phyloP scores from a whole-genome alignment of 257 asterid genomes.

The Marsdenia floribunda region DNA sequence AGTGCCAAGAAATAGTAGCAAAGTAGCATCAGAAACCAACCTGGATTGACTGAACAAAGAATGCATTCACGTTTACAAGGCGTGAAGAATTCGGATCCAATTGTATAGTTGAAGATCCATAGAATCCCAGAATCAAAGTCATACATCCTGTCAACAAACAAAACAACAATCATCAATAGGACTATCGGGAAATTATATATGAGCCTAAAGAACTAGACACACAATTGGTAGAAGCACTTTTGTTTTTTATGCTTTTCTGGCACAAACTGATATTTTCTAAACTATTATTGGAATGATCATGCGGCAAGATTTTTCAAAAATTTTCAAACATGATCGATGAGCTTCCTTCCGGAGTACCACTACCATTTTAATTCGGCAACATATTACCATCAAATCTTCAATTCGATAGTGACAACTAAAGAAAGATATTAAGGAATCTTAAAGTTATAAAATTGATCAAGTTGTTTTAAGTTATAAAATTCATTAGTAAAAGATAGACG shows the following conservation, averaged over 20 bases:
- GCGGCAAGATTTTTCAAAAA: background rate
- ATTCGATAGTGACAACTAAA: background rate
- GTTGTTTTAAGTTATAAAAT: background rate
- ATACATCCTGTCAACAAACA: slow-evolving; percentile 17
- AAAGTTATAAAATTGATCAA: background rate
- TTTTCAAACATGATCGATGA: background rate
- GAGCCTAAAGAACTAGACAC: background rate
- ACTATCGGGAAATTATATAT: background rate
- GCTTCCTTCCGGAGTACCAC: background rate
- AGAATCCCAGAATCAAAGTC: slow-evolving; percentile 23
- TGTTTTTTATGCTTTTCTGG: background rate
- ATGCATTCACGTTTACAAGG: slow-evolving; percentile 18
- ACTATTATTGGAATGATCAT: background rate
- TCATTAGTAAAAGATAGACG: background rate
- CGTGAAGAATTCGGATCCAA: slow-evolving; percentile 19
- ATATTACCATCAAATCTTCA: background rate
- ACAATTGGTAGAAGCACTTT: background rate
- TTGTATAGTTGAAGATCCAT: slow-evolving; percentile 22
- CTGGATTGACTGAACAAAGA: slow-evolving; percentile 22
- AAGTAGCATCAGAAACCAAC: background rate
- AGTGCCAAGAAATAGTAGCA: background rate
- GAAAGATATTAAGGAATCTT: background rate
- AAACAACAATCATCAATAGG: slow-evolving; percentile 8
- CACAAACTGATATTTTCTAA: background rate
- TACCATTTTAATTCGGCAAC: background rate